These are phyloP conservation scores for Leavenworthia alabamica DNA, from an alignment of 345 rosid species.

Conservation along the genomic window DNA sequence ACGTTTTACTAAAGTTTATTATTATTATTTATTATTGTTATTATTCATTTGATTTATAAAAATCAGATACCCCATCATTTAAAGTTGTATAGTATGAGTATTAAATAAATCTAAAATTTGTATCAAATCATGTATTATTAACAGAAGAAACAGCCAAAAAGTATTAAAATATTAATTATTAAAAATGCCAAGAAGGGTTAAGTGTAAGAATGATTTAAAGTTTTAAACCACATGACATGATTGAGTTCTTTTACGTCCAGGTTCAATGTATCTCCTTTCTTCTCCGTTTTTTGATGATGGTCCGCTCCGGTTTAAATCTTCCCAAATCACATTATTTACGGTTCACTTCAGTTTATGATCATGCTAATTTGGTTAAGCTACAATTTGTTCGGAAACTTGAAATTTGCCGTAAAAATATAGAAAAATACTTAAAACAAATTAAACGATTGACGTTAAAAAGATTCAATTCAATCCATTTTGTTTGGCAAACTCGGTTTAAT, in stretches of 20 bases:
- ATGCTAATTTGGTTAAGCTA: neutral
- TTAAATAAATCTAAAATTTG: too few relatives aligned
- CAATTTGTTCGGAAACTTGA: neutral
- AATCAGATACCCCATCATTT: too few relatives aligned
- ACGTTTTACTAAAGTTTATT: too few relatives aligned
- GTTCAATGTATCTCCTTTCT: conserved; percentile 20
- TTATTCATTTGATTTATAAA: too few relatives aligned
- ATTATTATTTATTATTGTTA: too few relatives aligned
- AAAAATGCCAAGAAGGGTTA: neutral
- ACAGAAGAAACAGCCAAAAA: neutral
- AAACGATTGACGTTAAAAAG: neutral
- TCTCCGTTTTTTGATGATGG: neutral
- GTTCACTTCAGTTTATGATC: neutral
- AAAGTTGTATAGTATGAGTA: too few relatives aligned
- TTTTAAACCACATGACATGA: neutral
- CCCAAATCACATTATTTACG: neutral
- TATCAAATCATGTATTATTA: neutral
- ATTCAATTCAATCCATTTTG: neutral
- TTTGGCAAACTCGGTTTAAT: neutral
- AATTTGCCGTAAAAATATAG: neutral
- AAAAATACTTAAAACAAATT: neutral
- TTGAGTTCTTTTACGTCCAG: conserved; percentile 5
- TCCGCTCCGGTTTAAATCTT: neutral
- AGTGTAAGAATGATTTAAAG: neutral
- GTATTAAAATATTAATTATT: neutral